A percentile compares a stretch with the other conserved stretches of the same genome.
These are phyloP conservation scores for Kregervanrija pseudodelftensis DNA, from an alignment of 805 yeast genomes.

Conservation along the genomic window DNA sequence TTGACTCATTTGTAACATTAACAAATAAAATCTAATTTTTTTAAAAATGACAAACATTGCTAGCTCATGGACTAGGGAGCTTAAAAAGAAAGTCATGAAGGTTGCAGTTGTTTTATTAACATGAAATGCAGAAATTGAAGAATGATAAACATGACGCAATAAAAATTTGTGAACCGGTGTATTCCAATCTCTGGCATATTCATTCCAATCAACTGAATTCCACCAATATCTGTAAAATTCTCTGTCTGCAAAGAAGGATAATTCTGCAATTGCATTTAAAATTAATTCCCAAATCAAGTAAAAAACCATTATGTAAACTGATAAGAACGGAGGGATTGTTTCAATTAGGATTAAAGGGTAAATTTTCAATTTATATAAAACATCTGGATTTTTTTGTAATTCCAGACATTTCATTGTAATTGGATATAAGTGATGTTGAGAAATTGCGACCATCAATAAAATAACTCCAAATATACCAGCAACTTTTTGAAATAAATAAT, in stretches of 20 bases:
- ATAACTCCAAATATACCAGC: conserved; percentile 85
- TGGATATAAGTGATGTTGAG: conserved; percentile 72
- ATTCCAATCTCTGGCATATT: conserved; percentile 92
- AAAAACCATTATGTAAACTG: conserved; percentile 70
- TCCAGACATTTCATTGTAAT: conserved; percentile 51
- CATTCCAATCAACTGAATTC: conserved; percentile 91
- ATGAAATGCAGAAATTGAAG: conserved; percentile 70
- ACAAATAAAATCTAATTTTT: conserved; percentile 70
- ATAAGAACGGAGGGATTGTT: conserved; percentile 71
- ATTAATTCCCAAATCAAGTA: conserved; percentile 95
- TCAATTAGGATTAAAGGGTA: conserved; percentile 63
- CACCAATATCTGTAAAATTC: conserved; percentile 97
- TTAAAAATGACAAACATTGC: conserved; percentile 87
- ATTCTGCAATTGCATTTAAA: conserved; percentile 81
- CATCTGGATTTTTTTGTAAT: conserved; percentile 41
- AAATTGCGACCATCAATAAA: conserved; percentile 64
- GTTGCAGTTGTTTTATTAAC: conserved; percentile 66
- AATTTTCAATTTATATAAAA: conserved; percentile 33
- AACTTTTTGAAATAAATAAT: conserved; percentile 59
- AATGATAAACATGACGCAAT: conserved; percentile 89
- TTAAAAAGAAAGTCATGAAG: conserved; percentile 66
- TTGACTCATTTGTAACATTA: conserved; percentile 81
- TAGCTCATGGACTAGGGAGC: conserved; percentile 81
- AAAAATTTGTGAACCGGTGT: conserved; percentile 86
- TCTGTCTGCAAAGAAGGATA: conserved; percentile 81